Percentiles rank a stretch among this genome's conserved stretches.
Evolutionary conservation across 768 basidiomycete species (phyloP).

Genomic region (Hericium erinaceus): DNA sequence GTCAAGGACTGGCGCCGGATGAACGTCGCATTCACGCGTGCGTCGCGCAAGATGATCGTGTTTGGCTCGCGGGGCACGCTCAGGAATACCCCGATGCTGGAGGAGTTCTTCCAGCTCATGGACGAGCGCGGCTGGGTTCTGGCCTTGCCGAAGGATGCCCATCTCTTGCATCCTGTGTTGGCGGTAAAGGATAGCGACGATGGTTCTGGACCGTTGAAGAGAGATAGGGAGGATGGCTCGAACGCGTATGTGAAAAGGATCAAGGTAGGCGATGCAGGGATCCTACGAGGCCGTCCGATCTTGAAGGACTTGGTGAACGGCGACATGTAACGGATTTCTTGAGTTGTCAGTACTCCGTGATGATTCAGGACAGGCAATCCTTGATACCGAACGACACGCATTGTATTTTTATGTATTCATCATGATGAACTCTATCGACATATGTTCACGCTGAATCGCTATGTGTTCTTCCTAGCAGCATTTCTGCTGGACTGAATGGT

Average conservation of each 20-base stretch:
- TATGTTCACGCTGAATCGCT: no score
- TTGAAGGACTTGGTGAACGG: conserved; percentile 52
- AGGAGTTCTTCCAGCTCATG: conserved; percentile 74
- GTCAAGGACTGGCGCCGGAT: conserved; percentile 93
- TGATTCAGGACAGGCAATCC: no score
- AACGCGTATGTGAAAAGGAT: conserved; percentile 26
- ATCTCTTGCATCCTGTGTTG: conserved; percentile 19
- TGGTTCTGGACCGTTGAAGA: conserved; percentile 8
- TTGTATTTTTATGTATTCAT: no score
- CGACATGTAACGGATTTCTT: not conserved
- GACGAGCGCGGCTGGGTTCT: conserved; percentile 65
- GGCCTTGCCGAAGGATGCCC: conserved; percentile 42
- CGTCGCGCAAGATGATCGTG: conserved; percentile 82
- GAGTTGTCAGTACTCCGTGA: no score
- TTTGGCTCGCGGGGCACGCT: conserved; percentile 84
- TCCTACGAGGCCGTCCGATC: conserved; percentile 50
- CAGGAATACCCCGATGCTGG: conserved; percentile 45
- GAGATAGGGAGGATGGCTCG: conserved; percentile 30
- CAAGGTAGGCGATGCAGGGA: conserved; percentile 26
- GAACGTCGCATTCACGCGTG: conserved; percentile 95
- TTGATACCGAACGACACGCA: no score
- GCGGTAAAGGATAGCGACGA: not conserved
- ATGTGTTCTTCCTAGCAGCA: no score
- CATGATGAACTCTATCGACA: no score
- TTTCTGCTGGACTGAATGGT: no score